Evolutionary conservation across 768 basidiomycete species (phyloP), one percentile per base, ranked within the genome.

Genomic region (Lactarius trivialis): DNA sequence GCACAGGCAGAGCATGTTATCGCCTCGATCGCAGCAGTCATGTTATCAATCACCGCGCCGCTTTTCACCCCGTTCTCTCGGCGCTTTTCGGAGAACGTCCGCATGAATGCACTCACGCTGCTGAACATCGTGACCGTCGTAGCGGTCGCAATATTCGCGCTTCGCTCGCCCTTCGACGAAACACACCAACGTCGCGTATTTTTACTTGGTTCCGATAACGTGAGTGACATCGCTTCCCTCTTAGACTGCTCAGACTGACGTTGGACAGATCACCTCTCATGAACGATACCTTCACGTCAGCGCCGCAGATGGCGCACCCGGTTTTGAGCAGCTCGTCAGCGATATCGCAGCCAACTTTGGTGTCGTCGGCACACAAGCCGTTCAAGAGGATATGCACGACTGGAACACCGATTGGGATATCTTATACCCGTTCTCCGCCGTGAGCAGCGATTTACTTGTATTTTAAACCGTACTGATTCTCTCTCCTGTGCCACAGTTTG

Each of bases 1-100:
- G 91, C 88, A 0, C 95, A 96, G 0, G 85, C 86, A 1, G 96
- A 98, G 65, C 83, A 89, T 70, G 86, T 98, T 69, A 88, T 98
- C 39, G 94, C 91, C 0, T 83, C 85, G 3, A 82, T 95, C 34
- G 82, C 91, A 5, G 75, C 87, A 0, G 69, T 81, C 33, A 71
- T 86, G 3, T 80, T 82, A 4, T 77, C 83, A 36, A 79, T 87
- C 36, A 74, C 79, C 6, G 66, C 86, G 12, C 88, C 91, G 1
- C 78, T 88, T 15, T 68, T 76, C 1, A 61, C 88, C 4, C 86
- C 95, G 0, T 87, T 98, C 68, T 78, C 82, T 6, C 90, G 92
- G 64, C 83, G 91, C 17, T 88, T 88, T 70, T 80, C 83, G 2
- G 75, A 72, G 2, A 68, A 66, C 9, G 66, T 68, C 7, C 75